Evolutionary conservation across 169 alveolate genomes (phyloP).

Genomic region (Eimeria sp.): DNA sequence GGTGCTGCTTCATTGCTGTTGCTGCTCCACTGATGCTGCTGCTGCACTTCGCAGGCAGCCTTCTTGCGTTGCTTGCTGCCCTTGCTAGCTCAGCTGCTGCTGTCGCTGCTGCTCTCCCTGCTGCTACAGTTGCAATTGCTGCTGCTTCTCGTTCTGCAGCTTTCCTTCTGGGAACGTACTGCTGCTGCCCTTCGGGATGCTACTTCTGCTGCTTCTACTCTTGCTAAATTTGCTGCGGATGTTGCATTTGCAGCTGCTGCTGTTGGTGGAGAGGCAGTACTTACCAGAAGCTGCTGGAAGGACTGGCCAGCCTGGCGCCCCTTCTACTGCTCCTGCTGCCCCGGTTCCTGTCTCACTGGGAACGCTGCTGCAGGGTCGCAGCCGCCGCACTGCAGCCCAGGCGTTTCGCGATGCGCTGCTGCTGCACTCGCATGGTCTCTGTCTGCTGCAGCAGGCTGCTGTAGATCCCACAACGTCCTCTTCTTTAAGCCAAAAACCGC

Average conservation of each 20-base stretch:
- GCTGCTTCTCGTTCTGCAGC: not conserved
- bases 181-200: not conserved
- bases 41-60: not conserved
- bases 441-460: slow-evolving; percentile 32
- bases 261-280: slow-evolving; percentile 42
- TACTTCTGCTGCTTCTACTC: not conserved
- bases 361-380: slow-evolving; percentile 54
- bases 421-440: slow-evolving; percentile 73
- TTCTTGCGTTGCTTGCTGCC: slow-evolving; percentile 9
- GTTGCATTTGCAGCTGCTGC: slow-evolving; percentile 28
- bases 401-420: slow-evolving; percentile 71
- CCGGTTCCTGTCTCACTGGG: slow-evolving; percentile 22
- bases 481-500: not conserved
- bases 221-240: not conserved
- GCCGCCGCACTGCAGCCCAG: slow-evolving; percentile 80
- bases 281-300: slow-evolving; percentile 42
- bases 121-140: not conserved
- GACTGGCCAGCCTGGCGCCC: not conserved
- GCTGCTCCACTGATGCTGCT: not conserved
- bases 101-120: not conserved
- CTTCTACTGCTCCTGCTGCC: not conserved
- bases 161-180: not conserved
- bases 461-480: not conserved
- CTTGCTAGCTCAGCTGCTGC: not conserved
- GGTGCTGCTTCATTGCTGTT: not conserved